Base-by-base conservation (phyloP, 129 eudicot species). In the Ambrosia trifida region DNA sequence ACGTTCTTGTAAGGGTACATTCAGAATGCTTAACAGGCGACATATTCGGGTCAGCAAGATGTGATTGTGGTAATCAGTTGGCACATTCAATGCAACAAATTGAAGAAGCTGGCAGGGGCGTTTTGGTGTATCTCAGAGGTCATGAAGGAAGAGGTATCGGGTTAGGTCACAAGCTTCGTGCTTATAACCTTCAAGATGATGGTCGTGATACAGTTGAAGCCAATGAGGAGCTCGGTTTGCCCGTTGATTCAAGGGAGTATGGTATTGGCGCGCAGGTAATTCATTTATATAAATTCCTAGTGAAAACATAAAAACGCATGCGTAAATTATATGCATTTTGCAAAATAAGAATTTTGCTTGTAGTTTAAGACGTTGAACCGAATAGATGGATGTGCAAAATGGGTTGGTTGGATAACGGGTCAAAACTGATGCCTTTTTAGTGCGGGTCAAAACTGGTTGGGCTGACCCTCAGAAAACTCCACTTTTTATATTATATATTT, bases 121-220 rank as follows among this genome's bases (percentile, higher is more conserved):
- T 93, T 7, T 61, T 93, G 72, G 96, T 93, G 4, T 93, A 93
- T 72, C 91, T 93, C 9, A 90, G 96, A 78, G 98, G 98, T 47
- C 98, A 93, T 64, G 96, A 93, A 66, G 98, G 98, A 2, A 84
- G 98, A 67, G 98, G 98, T 56, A 93, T 93, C 2, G 98, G 98
- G 46, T 80, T 93, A 77, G 98, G 98, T 66, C 95, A 87, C 83
- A 93, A 93, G 73, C 95, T 93, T 57, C 91, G 92, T 66, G 98
- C 96, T 59, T 93, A 93, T 78, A 93, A 93, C 64, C 75, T 93
- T 43, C 98, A 93, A 79, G 98, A 93, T 78, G 90, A 72, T 74
- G 98, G 98, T 16, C 95, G 95, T 75, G 98, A 93, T 76, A 93
- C 98, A 3, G 96, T 93, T 18, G 96, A 93, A 81, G 98, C 95